Conservation (phyloP, 352 stramenopile genomes). For the Pilasporangium apinafurcum region DNA sequence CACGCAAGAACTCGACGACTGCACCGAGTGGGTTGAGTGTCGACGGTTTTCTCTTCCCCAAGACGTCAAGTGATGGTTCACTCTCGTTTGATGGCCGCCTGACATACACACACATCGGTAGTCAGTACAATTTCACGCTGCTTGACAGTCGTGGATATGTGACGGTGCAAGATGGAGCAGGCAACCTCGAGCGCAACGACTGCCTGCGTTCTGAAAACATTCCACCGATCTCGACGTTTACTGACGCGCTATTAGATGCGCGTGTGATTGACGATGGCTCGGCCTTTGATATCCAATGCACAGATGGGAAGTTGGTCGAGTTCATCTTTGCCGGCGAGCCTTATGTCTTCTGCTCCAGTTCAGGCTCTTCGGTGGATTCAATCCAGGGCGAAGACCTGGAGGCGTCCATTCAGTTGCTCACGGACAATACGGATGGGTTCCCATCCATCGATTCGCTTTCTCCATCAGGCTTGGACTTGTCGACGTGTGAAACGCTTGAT, state of each 20-base stretch:
- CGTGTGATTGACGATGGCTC: slow-evolving; percentile 18
- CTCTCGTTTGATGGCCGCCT: slow-evolving; percentile 22
- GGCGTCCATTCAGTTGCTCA: slow-evolving; percentile 10
- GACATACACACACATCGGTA: slow-evolving; percentile 14
- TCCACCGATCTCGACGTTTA: slow-evolving; percentile 13
- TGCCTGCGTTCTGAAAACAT: slow-evolving; percentile 12
- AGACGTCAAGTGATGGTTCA: not conserved
- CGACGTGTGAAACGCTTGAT: not conserved
- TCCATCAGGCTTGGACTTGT: not conserved
- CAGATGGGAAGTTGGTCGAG: slow-evolving; percentile 17
- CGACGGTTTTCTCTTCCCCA: slow-evolving; percentile 14
- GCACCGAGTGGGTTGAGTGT: slow-evolving; percentile 5
- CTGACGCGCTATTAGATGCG: slow-evolving; percentile 5
- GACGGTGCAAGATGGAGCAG: slow-evolving; percentile 14
- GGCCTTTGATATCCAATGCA: slow-evolving; percentile 7
- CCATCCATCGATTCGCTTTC: slow-evolving; percentile 4
- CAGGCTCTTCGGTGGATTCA: slow-evolving; percentile 2
- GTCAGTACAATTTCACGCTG: slow-evolving; percentile 23
- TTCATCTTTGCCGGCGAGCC: slow-evolving; percentile 22
- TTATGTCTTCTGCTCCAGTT: slow-evolving; percentile 25
- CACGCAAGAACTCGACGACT: slow-evolving; percentile 4
- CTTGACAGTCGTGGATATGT: slow-evolving; percentile 20
- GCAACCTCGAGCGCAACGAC: slow-evolving; percentile 6
- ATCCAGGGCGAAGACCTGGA: slow-evolving; percentile 13
- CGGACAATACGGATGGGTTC: slow-evolving; percentile 5